phyloP scores from a whole-genome alignment of 192 early-diverging fungal species.

The Thamnidium elegans region DNA sequence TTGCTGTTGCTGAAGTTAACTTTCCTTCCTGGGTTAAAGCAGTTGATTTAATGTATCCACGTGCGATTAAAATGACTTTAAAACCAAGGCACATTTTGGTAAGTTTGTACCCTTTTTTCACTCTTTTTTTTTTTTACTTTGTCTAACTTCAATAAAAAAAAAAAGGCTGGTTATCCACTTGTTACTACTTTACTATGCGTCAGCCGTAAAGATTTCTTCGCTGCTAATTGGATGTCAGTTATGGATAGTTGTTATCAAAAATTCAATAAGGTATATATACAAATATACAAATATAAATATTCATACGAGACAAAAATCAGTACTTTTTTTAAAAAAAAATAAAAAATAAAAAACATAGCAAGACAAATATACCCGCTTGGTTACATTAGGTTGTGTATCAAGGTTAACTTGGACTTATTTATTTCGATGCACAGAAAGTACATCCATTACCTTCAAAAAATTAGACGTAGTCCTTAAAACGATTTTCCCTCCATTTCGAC shows the following conservation, averaged over 20 bases:
- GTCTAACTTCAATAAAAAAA: background rate
- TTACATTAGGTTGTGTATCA: conserved; percentile 75
- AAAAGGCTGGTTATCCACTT: conserved; percentile 78
- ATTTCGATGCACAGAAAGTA: conserved; percentile 82
- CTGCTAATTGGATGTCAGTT: conserved; percentile 70
- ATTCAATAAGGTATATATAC: conserved; percentile 44
- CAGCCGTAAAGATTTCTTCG: conserved; percentile 85
- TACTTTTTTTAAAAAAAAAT: background rate
- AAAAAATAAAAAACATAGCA: conserved; percentile 25
- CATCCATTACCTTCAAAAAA: conserved; percentile 43
- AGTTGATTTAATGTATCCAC: conserved; percentile 86
- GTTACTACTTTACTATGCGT: conserved; percentile 88
- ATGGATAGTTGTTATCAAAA: conserved; percentile 68
- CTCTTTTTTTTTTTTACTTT: background rate
- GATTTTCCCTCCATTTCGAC: conserved; percentile 61
- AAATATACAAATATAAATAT: too few species aligned
- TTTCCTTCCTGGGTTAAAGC: conserved; percentile 90
- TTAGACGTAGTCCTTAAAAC: conserved; percentile 58
- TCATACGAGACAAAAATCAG: too few species aligned
- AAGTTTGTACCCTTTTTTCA: background rate
- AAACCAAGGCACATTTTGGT: conserved; percentile 78
- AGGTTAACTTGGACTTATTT: conserved; percentile 93
- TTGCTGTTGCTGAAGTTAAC: conserved; percentile 93
- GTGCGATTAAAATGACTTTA: conserved; percentile 84
- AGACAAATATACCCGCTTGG: conserved; percentile 69